Evolutionary conservation across 2,329 filamentous ascomycete genomes (phyloP).

Genomic region (Aspergillus costaricaensis): DNA sequence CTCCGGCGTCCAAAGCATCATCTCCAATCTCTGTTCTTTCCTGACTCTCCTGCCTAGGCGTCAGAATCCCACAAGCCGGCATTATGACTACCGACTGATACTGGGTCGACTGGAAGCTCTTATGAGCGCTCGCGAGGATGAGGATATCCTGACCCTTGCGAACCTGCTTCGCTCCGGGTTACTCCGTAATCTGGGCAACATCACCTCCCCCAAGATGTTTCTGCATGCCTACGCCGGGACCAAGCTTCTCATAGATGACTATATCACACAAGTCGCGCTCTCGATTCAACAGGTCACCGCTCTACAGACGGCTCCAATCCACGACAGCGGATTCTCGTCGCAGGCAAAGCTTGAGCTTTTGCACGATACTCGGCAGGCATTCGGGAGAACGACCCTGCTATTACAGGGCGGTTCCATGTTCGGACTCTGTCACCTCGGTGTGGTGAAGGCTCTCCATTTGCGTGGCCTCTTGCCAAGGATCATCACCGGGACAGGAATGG

Average conservation of each 20-base stretch:
- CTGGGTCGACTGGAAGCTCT: conserved; percentile 73
- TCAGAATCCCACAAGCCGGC: conserved; percentile 74
- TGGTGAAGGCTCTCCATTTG: conserved; percentile 82
- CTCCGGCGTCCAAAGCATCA: background rate
- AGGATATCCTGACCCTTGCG: conserved; percentile 72
- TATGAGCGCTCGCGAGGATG: conserved; percentile 66
- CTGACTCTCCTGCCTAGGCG: conserved; percentile 58
- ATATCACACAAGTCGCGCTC: conserved; percentile 79
- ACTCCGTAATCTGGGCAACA: conserved; percentile 87
- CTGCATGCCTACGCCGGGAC: conserved; percentile 85
- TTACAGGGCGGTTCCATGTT: conserved; percentile 91
- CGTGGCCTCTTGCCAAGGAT: conserved; percentile 82
- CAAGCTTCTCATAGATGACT: conserved; percentile 88
- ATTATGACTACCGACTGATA: conserved; percentile 87
- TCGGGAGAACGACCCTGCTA: conserved; percentile 81
- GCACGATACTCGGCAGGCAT: conserved; percentile 83
- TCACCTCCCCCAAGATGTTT: conserved; percentile 78
- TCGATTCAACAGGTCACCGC: conserved; percentile 75
- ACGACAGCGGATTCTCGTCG: conserved; percentile 60
- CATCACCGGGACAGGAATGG: conserved; percentile 87
- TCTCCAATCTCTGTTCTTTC: background rate
- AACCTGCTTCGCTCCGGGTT: conserved; percentile 76
- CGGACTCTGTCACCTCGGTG: conserved; percentile 84
- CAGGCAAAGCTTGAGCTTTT: conserved; percentile 83
- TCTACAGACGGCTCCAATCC: conserved; percentile 60